A percentile compares a stretch with the other conserved stretches of the same genome.
Evolutionary conservation across 352 stramenopile species (phyloP).

Genomic region (Pythium dissimile): DNA sequence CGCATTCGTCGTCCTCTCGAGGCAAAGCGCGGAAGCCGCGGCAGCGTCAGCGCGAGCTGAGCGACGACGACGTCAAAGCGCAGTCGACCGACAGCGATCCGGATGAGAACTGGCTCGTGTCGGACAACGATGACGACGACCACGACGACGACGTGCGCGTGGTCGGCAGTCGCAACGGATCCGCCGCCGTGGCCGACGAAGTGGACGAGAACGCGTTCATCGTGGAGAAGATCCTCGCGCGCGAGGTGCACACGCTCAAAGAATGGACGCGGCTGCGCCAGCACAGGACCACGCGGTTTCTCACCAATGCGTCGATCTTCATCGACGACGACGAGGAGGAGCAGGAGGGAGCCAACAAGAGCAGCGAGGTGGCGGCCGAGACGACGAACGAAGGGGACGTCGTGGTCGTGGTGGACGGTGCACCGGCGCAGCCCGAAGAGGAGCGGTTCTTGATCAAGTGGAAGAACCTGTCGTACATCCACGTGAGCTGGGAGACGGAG

Average conservation of each 20-base stretch:
- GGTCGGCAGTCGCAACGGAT: background rate
- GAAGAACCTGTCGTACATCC: conserved; percentile 87
- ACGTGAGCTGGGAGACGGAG: conserved; percentile 90
- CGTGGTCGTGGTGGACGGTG: conserved; percentile 15
- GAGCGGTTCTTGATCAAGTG: conserved; percentile 91
- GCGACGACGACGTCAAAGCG: background rate
- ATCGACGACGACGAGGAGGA: conserved; percentile 53
- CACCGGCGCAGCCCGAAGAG: conserved; percentile 35
- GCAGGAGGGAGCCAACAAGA: conserved; percentile 13
- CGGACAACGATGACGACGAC: conserved; percentile 11
- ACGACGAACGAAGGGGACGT: conserved; percentile 1
- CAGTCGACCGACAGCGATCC: conserved; percentile 12
- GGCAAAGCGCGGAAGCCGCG: conserved; percentile 11
- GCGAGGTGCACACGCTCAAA: conserved; percentile 74
- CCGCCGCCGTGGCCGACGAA: conserved; percentile 17
- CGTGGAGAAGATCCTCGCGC: conserved; percentile 80
- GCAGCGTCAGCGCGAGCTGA: background rate
- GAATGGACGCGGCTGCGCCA: conserved; percentile 73
- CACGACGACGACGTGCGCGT: conserved; percentile 3
- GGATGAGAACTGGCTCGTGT: conserved; percentile 15
- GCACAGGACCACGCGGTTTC: conserved; percentile 72
- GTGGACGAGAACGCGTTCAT: conserved; percentile 71
- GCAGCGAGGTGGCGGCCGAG: background rate
- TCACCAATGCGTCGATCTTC: conserved; percentile 83
- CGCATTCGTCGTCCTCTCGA: background rate